Conservation (phyloP, 2,329 filamentous ascomycete genomes). For the Thelonectria olida region DNA sequence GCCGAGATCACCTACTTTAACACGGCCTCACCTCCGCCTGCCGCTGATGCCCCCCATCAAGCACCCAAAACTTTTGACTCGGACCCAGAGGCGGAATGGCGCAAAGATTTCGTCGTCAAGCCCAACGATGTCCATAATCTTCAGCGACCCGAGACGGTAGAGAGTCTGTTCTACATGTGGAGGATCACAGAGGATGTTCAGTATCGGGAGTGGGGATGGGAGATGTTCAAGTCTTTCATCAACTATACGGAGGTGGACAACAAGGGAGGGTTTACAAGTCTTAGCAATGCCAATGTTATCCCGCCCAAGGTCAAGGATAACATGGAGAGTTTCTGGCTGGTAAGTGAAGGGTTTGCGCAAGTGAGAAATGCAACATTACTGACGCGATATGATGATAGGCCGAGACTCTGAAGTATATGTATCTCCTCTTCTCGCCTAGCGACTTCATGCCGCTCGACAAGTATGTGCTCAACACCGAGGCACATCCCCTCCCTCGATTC, state of each 20-base stretch:
- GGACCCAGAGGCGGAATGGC: constrained; percentile 70
- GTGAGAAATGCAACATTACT: constrained; percentile 9
- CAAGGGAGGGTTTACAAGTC: constrained; percentile 82
- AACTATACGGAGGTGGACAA: constrained; percentile 84
- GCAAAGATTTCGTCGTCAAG: constrained; percentile 82
- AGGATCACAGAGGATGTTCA: constrained; percentile 89
- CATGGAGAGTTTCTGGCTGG: constrained; percentile 99
- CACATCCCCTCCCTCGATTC: constrained; percentile 89
- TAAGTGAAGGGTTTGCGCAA: constrained; percentile 53
- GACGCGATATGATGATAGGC: constrained; percentile 64
- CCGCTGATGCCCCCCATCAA: constrained; percentile 60
- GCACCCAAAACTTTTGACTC: constrained; percentile 61
- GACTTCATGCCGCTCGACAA: constrained; percentile 86
- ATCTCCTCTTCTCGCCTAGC: constrained; percentile 87
- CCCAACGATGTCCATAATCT: constrained; percentile 89
- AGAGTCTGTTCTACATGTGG: constrained; percentile 98
- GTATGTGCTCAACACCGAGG: constrained; percentile 95
- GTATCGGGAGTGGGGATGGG: constrained; percentile 97
- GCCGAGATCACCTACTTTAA: constrained; percentile 95
- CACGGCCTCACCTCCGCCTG: constrained; percentile 72
- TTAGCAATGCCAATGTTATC: constrained; percentile 77
- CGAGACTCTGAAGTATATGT: constrained; percentile 98
- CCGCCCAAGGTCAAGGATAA: constrained; percentile 82
- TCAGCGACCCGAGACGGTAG: constrained; percentile 95
- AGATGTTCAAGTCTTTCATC: constrained; percentile 95